Evolutionary conservation across 2,329 filamentous ascomycete genomes (phyloP), one percentile per base, ranked within the genome.

Genomic region (Lomentospora prolificans): DNA sequence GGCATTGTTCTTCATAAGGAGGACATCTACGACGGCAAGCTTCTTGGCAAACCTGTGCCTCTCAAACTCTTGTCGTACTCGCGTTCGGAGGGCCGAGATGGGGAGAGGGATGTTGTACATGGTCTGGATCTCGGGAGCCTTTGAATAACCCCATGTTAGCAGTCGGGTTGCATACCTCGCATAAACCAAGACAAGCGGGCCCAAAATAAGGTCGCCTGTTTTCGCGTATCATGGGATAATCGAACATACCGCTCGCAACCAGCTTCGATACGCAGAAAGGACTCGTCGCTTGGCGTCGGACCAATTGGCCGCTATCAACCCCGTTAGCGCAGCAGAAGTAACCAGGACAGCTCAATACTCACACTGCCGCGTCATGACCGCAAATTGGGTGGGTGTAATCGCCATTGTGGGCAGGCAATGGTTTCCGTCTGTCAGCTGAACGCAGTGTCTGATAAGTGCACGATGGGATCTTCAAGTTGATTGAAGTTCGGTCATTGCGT

Each of bases 11-110:
- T 96, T 89, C 74, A 89, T 87, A 48, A 99, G 73, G 58, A 99
- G 77, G 56, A 96, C 87, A 67, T 99, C 94, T 54, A 96, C 86
- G 28, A 92, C 88, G 53, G 80, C 80, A 56, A 97, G 75, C 75
- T 97, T 90, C 71, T 87, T 89, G 63, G 96, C 90, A 70, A 88
- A 96, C 78, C 94, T 82, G 76, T 97, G 86, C 68, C 90, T 83
- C 79, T 99, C 94, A 70, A 96, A 99, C 70, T 99, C 91, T 75
- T 97, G 88, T 70, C 94, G 84, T 70, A 97, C 87, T 75, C 95
- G 92, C 58, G 92, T 95, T 64, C 94, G 88, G 69, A 99, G 85
- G 60, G 82, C 79, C 41, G 92, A 88, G 55, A 96, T 85, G 55
- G 92, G 90, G 67, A 95, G 82, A 69, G 89, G 89, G 67, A 99